Conservation (phyloP, 2,329 filamentous ascomycete species). For the Pezicula carpinea region DNA sequence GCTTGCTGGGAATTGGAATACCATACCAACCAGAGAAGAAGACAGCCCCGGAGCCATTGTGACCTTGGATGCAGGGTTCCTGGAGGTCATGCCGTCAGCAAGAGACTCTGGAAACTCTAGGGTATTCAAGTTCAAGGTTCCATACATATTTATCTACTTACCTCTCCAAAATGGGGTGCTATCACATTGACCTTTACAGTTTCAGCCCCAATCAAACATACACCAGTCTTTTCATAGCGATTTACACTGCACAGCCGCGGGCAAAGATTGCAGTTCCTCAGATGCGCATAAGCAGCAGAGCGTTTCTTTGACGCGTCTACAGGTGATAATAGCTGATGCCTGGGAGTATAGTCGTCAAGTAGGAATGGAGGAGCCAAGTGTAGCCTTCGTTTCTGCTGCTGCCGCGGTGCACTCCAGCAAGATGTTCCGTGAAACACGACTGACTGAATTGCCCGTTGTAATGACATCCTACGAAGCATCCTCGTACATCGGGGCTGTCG, state of each 20-base stretch:
- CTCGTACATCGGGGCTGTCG: background rate
- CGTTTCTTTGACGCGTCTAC: conserved; percentile 69
- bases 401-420: background rate
- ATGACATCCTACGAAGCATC: conserved; percentile 11
- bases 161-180: conserved; percentile 77
- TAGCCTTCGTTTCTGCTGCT: conserved; percentile 21
- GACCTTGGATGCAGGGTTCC: conserved; percentile 78
- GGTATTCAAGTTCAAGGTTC: background rate
- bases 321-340: conserved; percentile 65
- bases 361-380: conserved; percentile 63
- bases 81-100: conserved; percentile 2
- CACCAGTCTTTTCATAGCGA: conserved; percentile 72
- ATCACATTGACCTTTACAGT: conserved; percentile 79
- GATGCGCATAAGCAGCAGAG: conserved; percentile 67
- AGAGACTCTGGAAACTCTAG: background rate
- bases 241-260: conserved; percentile 75
- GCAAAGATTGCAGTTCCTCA: conserved; percentile 77
- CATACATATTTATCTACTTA: conserved; percentile 27
- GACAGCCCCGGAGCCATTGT: conserved; percentile 73
- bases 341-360: conserved; percentile 68
- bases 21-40: conserved; percentile 46
- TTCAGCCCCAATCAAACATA: conserved; percentile 70
- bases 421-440: background rate
- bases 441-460: background rate
- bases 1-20: too few relatives aligned